Evolutionary conservation across 306 rosid genomes (phyloP).

Genomic region (Pyrus betulifolia): DNA sequence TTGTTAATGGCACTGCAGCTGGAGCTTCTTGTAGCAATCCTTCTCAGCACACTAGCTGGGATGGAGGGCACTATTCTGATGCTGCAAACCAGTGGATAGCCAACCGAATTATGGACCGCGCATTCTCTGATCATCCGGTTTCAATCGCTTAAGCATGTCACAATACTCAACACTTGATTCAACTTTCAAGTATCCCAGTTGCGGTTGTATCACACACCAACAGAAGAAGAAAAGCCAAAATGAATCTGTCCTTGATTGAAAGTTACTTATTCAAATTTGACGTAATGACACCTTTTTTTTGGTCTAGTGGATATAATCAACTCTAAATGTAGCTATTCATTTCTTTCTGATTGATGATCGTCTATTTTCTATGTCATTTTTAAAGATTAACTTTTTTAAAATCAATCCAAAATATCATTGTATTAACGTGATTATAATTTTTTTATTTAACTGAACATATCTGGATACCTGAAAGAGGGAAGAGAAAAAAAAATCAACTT

Average conservation of each 20-base stretch:
- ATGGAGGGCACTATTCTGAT: conserved; percentile 16
- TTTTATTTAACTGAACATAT: background rate
- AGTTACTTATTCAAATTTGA: no score
- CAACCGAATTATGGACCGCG: conserved; percentile 1
- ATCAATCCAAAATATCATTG: no score
- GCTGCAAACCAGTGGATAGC: conserved; percentile 25
- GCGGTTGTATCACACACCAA: background rate
- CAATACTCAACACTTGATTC: background rate
- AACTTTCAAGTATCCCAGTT: background rate
- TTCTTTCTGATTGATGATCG: no score
- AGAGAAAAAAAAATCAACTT: background rate
- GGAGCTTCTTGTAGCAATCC: conserved; percentile 19
- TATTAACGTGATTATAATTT: no score
- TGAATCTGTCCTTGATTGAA: no score
- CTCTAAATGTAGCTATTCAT: no score
- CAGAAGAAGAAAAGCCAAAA: background rate
- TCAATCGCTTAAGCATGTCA: conserved; percentile 8
- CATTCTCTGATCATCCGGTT: conserved; percentile 16
- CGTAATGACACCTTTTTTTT: no score
- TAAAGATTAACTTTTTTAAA: no score
- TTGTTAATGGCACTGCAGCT: conserved; percentile 17
- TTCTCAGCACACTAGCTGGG: conserved; percentile 19
- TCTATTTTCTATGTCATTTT: no score
- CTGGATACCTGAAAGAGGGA: background rate
- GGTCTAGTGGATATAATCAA: no score